Evolutionary conservation across 176 grass and related monocot species (phyloP), one percentile per base, ranked within the genome.

Genomic region (Puccinellia tenuiflora): DNA sequence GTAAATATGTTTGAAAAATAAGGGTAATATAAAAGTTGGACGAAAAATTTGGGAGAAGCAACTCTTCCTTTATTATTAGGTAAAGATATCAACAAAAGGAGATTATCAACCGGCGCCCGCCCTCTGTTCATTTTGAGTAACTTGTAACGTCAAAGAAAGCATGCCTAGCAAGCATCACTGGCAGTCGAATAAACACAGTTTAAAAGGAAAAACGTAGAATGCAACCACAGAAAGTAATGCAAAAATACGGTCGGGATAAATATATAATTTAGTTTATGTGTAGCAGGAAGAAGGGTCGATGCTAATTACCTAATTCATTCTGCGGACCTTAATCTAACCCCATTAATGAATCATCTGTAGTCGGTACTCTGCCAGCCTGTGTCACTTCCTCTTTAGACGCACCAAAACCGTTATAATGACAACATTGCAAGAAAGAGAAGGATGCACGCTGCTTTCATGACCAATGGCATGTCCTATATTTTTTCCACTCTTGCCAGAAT

Each of bases 361-460:
- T 72, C 52, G 73, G 54, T 39, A 62, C 72, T 75, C 88, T 96
- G 74, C 91, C 85, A 54, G 55, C 81, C 75, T 98, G 96, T 51
- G 91, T 95, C 83, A 92, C 93, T 35, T 95, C 93, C 75, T 95
- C 96, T 85, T 95, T 93, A 60, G 88, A 93, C 75, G 71, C 80
- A 65, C 92, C 96, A 74, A 84, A 82, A 45, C 79, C 34, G 7
- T 87, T 89, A 82, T 83, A 54, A 88, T 85, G 75, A 90, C 91
- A 65, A 91, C 92, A 43, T 98, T 98, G 83, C 96, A 98, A 88
- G 93, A 96, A 56, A 96, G 93, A 6, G 96, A 98, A 84, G 93
- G 96, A 80, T 83, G 85, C 52, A 84, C 81, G 66, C 81, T 89
- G 43, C 84, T 92, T 83, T 85, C 88, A 52, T 82, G 88, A 85